Evolutionary conservation across 192 early-diverging fungal genomes (phyloP).

Genomic region (Coemansia sp.): DNA sequence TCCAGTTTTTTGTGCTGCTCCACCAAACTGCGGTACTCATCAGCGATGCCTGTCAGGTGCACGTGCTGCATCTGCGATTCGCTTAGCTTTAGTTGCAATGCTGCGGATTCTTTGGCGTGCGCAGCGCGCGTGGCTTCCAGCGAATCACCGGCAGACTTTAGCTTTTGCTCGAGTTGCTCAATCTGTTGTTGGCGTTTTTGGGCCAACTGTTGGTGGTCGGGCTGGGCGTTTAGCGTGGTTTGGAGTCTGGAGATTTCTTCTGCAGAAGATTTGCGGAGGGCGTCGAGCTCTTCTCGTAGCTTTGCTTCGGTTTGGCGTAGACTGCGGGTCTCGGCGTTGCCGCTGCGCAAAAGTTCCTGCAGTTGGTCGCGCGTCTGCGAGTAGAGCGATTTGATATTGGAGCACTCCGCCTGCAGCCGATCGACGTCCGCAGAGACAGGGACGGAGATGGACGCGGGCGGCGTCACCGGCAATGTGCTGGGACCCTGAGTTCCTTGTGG

Average conservation of each 20-base stretch:
- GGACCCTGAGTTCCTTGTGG: neutral
- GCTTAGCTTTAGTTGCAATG: neutral
- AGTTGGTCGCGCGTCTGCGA: conserved; percentile 55
- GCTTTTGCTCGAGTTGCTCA: conserved; percentile 8
- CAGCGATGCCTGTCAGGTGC: neutral
- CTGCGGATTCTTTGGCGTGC: neutral
- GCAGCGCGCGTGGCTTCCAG: conserved; percentile 9
- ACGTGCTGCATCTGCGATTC: conserved; percentile 9
- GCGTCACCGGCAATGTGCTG: neutral
- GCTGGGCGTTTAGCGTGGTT: conserved; percentile 5
- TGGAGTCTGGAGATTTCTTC: conserved; percentile 6
- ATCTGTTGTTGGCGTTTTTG: conserved; percentile 16
- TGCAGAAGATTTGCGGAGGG: neutral
- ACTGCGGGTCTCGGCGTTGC: conserved; percentile 24
- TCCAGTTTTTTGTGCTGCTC: conserved; percentile 42
- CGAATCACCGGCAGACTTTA: neutral
- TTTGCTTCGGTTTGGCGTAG: conserved; percentile 8
- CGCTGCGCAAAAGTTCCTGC: conserved; percentile 34
- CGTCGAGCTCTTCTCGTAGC: conserved; percentile 17
- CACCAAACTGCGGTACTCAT: conserved; percentile 25
- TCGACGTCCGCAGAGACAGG: conserved; percentile 9
- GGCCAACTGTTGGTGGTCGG: conserved; percentile 9
- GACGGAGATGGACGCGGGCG: neutral
- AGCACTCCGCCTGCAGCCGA: conserved; percentile 35
- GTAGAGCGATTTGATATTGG: conserved; percentile 51